Base-by-base conservation (phyloP, 805 yeast genomes). In the Metschnikowia gruessii region DNA sequence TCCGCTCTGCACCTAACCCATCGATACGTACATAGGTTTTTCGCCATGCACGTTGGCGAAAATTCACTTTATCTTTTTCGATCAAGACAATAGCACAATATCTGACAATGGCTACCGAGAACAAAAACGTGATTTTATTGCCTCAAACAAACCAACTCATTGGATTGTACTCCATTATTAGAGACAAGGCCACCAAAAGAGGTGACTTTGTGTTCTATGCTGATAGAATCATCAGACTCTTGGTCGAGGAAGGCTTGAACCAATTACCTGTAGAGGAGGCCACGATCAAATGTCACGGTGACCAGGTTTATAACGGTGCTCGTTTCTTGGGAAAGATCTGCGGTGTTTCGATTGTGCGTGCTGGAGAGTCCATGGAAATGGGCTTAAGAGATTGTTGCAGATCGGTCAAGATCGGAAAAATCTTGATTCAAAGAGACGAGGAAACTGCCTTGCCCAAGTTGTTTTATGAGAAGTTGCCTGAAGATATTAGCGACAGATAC, bases 311-410 rank as follows among this genome's bases (percentile, higher is more conserved):
- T 64, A 75, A 79, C 3, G 99, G 99, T 12, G 84, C 85, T 47
- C 74, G 76, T 49, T 92, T 92, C 65, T 70, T 81, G 60, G 98
- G 99, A 37, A 90, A 88, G 68, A 94, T 94, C 50, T 92, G 98
- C 65, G 99, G 99, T 55, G 99, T 94, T 31, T 89, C 97, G 15
- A 94, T 94, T 63, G 95, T 94, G 59, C 80, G 99, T 64, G 99
- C 99, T 4, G 99, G 99, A 55, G 99, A 94, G 68, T 85, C 95
- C 37, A 94, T 94, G 99, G 99, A 94, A 69, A 95, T 89, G 76
- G 99, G 98, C 29, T 75, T 94, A 54, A 82, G 99, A 66, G 98
- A 92, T 65, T 92, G 99, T 69, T 90, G 98, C 66, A 80, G 99
- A 55, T 85, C 95, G 10, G 99, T 94, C 32, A 79, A 98, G 62